Evolutionary conservation across 176 grass and related monocot genomes (phyloP).

Genomic region (Triticum monococcum): DNA sequence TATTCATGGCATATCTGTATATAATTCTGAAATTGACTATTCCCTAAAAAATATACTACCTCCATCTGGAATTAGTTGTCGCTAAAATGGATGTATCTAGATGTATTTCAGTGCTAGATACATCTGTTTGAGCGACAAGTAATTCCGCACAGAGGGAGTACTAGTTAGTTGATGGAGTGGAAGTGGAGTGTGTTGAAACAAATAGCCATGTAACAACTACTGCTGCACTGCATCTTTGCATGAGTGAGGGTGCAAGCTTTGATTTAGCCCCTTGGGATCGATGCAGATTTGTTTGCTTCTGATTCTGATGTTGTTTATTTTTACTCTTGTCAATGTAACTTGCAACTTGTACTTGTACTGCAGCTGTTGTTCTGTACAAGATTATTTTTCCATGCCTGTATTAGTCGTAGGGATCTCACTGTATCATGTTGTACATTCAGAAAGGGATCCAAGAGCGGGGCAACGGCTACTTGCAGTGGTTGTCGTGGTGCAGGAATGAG

Average conservation of each 20-base stretch:
- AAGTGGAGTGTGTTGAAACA: background rate
- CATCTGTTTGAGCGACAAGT: too few species aligned
- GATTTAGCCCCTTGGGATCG: background rate
- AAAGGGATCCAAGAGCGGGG: constrained; percentile 89
- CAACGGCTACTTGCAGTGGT: constrained; percentile 66
- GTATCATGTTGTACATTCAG: constrained; percentile 38
- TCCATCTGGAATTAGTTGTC: too few species aligned
- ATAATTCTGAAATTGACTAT: background rate
- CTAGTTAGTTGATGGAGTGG: background rate
- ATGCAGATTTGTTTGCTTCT: background rate
- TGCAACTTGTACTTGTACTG: background rate
- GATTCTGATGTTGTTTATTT: background rate
- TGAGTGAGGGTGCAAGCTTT: background rate
- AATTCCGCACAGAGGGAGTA: too few species aligned
- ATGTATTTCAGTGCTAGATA: too few species aligned
- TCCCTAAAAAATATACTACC: too few species aligned
- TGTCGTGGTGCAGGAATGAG: constrained; percentile 83
- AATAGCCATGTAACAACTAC: background rate
- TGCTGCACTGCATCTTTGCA: background rate
- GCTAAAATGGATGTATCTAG: too few species aligned
- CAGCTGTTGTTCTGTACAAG: background rate
- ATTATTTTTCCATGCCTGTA: background rate
- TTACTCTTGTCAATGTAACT: background rate
- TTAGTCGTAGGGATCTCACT: constrained; percentile 21
- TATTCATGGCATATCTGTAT: background rate